Base-by-base conservation (phyloP, 2,329 filamentous ascomycete genomes). In the Hymenotorrendiella dingleyae region DNA sequence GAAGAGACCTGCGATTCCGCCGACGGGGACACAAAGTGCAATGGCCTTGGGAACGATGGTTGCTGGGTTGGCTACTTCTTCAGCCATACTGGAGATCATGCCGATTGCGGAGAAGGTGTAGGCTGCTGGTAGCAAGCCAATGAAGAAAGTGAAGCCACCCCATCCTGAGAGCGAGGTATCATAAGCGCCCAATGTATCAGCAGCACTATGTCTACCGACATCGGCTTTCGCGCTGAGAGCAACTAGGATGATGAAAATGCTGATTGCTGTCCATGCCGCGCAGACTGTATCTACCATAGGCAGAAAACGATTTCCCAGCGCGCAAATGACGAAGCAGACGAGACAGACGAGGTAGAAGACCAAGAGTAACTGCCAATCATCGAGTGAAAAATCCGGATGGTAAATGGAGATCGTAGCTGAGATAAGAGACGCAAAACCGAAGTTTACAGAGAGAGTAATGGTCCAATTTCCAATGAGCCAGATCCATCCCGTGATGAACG, bases 361-460 rank as follows among this genome's bases (percentile, higher is more conserved):
- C 17, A 88, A 67, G 45, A 84, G 78, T 14, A 84, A 68, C 61
- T 88, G 82, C 70, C 82, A 88, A 21, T 68, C 59, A 32, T 69
- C 71, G 34, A 73, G 64, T 0, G 57, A 64, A 58, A 72, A 78
- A 44, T 72, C 67, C 0, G 73, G 71, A 40, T 75, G 69, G 52
- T 72, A 80, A 51, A 80, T 70, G 3, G 70, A 67, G 4, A 76
- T 58, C 0, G 68, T 69, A 0, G 70, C 73, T 3, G 70, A 69
- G 24, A 79, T 63, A 35, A 80, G 55, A 1, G 69, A 73, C 1
- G 74, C 73, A 45, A 77, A 74, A 57, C 83, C 85, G 55, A 88
- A 89, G 67, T 86, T 86, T 59, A 88, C 84, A n/a, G 83, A 76
- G n/a, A 88, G 70, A 0, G 84, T 88, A 54, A 90, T 90, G 52